These are phyloP conservation scores for Chamaecrista fasciculata DNA, from an alignment of 306 rosid genomes.

Conservation along the genomic window DNA sequence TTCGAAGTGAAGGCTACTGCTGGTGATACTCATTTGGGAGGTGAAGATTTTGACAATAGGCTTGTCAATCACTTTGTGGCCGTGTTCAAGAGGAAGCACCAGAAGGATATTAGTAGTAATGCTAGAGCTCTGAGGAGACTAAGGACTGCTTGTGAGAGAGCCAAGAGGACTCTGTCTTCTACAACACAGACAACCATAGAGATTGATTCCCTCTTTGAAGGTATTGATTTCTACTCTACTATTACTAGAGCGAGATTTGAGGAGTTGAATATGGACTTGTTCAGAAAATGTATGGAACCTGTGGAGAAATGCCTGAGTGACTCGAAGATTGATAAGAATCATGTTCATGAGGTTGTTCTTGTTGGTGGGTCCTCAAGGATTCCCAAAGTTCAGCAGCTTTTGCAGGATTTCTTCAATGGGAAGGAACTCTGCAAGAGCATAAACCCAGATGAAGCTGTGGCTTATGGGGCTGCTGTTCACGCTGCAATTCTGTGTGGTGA, in stretches of 20 bases:
- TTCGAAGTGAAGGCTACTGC: slow-evolving; percentile 40
- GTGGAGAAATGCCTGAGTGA: slow-evolving; percentile 40
- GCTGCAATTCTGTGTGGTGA: slow-evolving; percentile 40
- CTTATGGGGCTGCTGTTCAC: slow-evolving; percentile 44
- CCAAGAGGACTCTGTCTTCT: slow-evolving; percentile 42
- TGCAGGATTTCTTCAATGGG: slow-evolving; percentile 36
- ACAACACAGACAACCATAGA: slow-evolving; percentile 31
- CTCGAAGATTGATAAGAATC: slow-evolving; percentile 24
- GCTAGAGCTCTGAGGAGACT: slow-evolving; percentile 34
- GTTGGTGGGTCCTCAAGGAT: slow-evolving; percentile 47
- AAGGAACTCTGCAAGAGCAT: slow-evolving; percentile 48
- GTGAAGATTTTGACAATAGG: slow-evolving; percentile 40
- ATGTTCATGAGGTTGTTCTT: slow-evolving; percentile 43
- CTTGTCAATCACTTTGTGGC: slow-evolving; percentile 28
- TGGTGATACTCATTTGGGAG: slow-evolving; percentile 43
- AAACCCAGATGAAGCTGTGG: slow-evolving; percentile 48
- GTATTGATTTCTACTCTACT: slow-evolving; percentile 25
- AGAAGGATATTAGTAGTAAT: slow-evolving; percentile 24
- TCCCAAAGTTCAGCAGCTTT: slow-evolving; percentile 39
- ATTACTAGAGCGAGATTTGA: slow-evolving; percentile 41
- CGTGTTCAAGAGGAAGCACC: slow-evolving; percentile 27
- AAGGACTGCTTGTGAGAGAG: slow-evolving; percentile 40
- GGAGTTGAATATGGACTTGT: slow-evolving; percentile 41
- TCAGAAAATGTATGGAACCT: slow-evolving; percentile 34
- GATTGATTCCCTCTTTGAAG: slow-evolving; percentile 36